Evolutionary conservation across 2,329 filamentous ascomycete species (phyloP).

Genomic region (Magnaporthiopsis rhizophila): DNA sequence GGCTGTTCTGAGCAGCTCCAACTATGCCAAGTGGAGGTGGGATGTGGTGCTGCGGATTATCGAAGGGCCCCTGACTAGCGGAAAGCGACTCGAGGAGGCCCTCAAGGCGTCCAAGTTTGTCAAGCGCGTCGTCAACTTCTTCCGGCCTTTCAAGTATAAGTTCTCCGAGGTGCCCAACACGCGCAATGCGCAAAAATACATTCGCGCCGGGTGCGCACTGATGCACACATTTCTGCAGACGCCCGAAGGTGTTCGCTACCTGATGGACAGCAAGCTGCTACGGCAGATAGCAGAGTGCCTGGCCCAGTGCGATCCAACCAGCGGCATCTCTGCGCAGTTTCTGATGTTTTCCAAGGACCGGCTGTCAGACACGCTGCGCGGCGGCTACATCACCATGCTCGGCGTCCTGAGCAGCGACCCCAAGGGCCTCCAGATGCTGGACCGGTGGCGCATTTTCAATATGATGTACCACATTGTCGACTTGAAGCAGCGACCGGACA

Average conservation of each 20-base stretch:
- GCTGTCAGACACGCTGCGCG: conserved; percentile 77
- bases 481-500: conserved; percentile 78
- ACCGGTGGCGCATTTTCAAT: conserved; percentile 96
- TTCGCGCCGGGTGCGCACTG: conserved; percentile 80
- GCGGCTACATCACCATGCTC: conserved; percentile 89
- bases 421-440: conserved; percentile 80
- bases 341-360: conserved; percentile 85
- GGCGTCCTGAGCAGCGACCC: conserved; percentile 77
- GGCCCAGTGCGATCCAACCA: conserved; percentile 83
- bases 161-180: conserved; percentile 89
- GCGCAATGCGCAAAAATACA: conserved; percentile 87
- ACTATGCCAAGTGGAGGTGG: conserved; percentile 97
- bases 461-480: conserved; percentile 99
- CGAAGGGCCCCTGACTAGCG: conserved; percentile 83
- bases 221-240: conserved; percentile 83
- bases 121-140: conserved; percentile 89
- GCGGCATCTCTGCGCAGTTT: conserved; percentile 68
- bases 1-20: conserved; percentile 79
- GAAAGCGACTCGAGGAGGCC: conserved; percentile 87
- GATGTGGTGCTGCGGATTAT: conserved; percentile 84
- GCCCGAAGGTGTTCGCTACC: conserved; percentile 72
- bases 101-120: conserved; percentile 94
- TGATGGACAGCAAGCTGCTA: conserved; percentile 86
- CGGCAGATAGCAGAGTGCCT: conserved; percentile 93
- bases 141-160: conserved; percentile 91